Percentiles rank a stretch among this genome's conserved stretches.
These are phyloP conservation scores for Protomyces gravidus DNA, from an alignment of 1,139 yeast genomes.

Conservation along the genomic window DNA sequence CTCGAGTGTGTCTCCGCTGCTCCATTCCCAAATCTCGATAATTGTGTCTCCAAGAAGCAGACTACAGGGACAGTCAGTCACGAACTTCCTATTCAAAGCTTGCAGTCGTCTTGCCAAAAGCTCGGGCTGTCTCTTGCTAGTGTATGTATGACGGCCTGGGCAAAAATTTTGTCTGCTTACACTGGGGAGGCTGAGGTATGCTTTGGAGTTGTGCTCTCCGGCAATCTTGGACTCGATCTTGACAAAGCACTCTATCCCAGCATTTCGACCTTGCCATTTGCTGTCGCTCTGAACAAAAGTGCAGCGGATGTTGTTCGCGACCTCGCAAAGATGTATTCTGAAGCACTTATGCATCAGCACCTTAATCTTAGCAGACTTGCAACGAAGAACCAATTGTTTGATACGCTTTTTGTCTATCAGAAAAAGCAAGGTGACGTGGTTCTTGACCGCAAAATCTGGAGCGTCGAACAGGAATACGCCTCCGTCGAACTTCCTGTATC, in stretches of 20 bases:
- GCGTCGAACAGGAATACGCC: conserved; percentile 7
- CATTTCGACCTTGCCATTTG: conserved; percentile 34
- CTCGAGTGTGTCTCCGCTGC: background rate
- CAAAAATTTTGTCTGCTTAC: conserved; percentile 33
- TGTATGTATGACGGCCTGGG: conserved; percentile 33
- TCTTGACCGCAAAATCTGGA: background rate
- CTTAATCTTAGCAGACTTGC: conserved; percentile 28
- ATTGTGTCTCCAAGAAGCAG: background rate
- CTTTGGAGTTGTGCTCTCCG: conserved; percentile 35
- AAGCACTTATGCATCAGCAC: conserved; percentile 31
- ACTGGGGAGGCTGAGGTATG: conserved; percentile 33
- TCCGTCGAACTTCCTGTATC: conserved; percentile 21
- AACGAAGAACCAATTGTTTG: conserved; percentile 26
- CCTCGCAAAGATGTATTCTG: conserved; percentile 8
- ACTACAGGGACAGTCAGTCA: background rate
- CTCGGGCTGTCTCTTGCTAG: conserved; percentile 29
- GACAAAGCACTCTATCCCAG: conserved; percentile 32
- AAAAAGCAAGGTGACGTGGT: background rate
- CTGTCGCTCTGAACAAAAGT: conserved; percentile 27
- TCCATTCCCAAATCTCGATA: conserved; percentile 14
- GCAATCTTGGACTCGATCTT: conserved; percentile 30
- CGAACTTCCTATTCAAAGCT: background rate
- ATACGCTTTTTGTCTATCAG: conserved; percentile 34
- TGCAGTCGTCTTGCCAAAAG: conserved; percentile 5
- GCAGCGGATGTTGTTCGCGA: conserved; percentile 20